Conservation (phyloP, 2,329 filamentous ascomycete genomes). For the Waltergamsia citrina region DNA sequence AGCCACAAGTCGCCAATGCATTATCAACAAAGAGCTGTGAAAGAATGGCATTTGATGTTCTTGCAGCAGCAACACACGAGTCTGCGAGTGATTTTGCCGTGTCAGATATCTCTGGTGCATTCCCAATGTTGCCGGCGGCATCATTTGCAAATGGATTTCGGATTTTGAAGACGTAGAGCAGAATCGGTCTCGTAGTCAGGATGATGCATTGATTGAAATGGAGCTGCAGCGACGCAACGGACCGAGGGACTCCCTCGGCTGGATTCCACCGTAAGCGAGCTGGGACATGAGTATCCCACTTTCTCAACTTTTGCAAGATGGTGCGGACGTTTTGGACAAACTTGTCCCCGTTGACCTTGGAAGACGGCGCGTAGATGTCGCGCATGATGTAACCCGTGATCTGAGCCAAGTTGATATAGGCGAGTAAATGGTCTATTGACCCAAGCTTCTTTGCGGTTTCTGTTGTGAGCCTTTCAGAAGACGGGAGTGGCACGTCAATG, state of each 20-base stretch:
- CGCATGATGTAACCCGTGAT: constrained; percentile 8
- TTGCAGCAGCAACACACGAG: constrained; percentile 7
- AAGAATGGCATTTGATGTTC: constrained; percentile 7
- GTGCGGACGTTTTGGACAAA: constrained; percentile 7
- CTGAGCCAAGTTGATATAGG: constrained; percentile 5
- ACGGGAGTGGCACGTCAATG: constrained; percentile 7
- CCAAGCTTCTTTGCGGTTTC: constrained; percentile 4
- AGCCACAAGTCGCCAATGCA: constrained; percentile 7
- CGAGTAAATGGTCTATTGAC: constrained; percentile 6
- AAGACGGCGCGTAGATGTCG: constrained; percentile 7
- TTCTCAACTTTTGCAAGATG: constrained; percentile 7
- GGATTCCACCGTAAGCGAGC: constrained; percentile 5
- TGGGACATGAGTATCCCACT: constrained; percentile 7
- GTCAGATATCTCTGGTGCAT: constrained; percentile 5
- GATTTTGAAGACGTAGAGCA: constrained; percentile 7
- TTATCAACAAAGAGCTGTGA: constrained; percentile 8
- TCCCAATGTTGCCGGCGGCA: background rate
- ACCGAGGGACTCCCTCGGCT: constrained; percentile 6
- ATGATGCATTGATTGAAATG: constrained; percentile 9
- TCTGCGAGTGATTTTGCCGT: constrained; percentile 8
- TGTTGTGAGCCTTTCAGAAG: constrained; percentile 1
- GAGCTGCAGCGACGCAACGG: constrained; percentile 7
- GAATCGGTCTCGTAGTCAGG: constrained; percentile 7
- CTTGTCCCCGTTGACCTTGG: constrained; percentile 5
- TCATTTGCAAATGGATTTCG: constrained; percentile 5